Conservation (phyloP, 1,284 basidiomycete species). For the Retiboletus flavoniger region DNA sequence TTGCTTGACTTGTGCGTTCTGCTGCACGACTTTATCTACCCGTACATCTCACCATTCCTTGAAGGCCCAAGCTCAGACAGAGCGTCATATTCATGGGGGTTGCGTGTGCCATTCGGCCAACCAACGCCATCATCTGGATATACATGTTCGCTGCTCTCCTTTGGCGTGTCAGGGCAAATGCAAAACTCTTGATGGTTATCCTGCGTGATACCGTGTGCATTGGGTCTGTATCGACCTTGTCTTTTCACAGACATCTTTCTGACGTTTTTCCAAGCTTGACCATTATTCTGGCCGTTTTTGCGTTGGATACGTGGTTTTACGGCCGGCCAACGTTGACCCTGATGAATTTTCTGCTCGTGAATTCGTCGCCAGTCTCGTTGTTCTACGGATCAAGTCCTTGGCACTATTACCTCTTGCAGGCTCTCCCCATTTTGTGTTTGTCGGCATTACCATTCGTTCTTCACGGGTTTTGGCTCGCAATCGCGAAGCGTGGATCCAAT, state of each 20-base stretch:
- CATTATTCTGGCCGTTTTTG: constrained; percentile 42
- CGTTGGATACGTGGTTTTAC: constrained; percentile 73
- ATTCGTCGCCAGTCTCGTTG: constrained; percentile 80
- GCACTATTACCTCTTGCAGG: constrained; percentile 91
- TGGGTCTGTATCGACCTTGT: constrained; percentile 42
- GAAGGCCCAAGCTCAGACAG: constrained; percentile 34
- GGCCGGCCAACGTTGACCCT: constrained; percentile 70
- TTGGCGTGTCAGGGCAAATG: constrained; percentile 44
- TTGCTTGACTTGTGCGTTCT: constrained; percentile 24
- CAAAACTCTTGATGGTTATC: constrained; percentile 34
- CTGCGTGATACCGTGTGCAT: constrained; percentile 39
- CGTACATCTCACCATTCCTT: constrained; percentile 13
- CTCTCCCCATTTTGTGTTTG: constrained; percentile 77
- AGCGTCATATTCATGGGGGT: constrained; percentile 64
- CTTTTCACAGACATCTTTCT: not conserved
- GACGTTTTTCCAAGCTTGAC: constrained; percentile 16
- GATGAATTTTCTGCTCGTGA: constrained; percentile 78
- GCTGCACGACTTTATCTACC: not conserved
- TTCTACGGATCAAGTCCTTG: constrained; percentile 90
- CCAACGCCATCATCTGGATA: constrained; percentile 83
- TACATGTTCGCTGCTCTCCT: constrained; percentile 61
- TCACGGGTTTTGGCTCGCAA: constrained; percentile 52
- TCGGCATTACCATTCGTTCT: constrained; percentile 72
- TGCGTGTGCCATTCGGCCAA: constrained; percentile 82
- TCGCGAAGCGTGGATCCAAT: constrained; percentile 30